These are phyloP conservation scores for Thelephora aurantiotincta DNA, from an alignment of 768 basidiomycete species.

Conservation along the genomic window DNA sequence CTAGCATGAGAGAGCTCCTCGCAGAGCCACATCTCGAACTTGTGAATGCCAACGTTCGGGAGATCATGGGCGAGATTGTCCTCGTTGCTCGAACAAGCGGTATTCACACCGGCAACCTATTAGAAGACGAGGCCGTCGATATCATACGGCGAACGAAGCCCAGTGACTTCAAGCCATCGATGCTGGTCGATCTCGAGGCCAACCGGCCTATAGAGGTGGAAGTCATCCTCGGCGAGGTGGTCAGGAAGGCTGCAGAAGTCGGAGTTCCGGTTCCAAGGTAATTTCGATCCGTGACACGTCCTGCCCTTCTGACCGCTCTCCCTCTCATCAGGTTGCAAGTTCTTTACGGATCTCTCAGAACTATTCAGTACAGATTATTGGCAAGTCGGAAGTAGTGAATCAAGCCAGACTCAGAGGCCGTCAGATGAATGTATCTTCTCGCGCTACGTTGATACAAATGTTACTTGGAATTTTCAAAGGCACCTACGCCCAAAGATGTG, in stretches of 20 bases:
- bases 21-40: slow-evolving; percentile 4
- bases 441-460: too few species aligned
- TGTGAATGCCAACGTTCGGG: slow-evolving; percentile 8
- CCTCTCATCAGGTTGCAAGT: background rate
- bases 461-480: too few species aligned
- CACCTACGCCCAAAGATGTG: too few species aligned
- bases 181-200: slow-evolving; percentile 23
- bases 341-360: background rate
- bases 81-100: slow-evolving; percentile 14
- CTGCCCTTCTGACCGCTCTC: background rate
- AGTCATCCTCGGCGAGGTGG: slow-evolving; percentile 37
- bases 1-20: slow-evolving; percentile 14
- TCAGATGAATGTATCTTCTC: too few species aligned
- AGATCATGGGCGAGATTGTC: slow-evolving; percentile 18
- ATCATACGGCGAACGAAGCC: slow-evolving; percentile 13
- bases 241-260: slow-evolving; percentile 32
- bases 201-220: slow-evolving; percentile 24
- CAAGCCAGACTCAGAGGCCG: too few species aligned
- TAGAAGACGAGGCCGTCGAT: slow-evolving; percentile 14
- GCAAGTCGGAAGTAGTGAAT: too few species aligned
- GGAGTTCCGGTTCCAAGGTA: slow-evolving; percentile 27
- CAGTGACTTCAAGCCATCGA: slow-evolving; percentile 20
- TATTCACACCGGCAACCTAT: slow-evolving; percentile 3
- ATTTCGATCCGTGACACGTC: background rate
- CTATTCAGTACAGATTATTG: background rate